Evolutionary conservation across 2,329 filamentous ascomycete genomes (phyloP).

Genomic region (Fusarium sp.): DNA sequence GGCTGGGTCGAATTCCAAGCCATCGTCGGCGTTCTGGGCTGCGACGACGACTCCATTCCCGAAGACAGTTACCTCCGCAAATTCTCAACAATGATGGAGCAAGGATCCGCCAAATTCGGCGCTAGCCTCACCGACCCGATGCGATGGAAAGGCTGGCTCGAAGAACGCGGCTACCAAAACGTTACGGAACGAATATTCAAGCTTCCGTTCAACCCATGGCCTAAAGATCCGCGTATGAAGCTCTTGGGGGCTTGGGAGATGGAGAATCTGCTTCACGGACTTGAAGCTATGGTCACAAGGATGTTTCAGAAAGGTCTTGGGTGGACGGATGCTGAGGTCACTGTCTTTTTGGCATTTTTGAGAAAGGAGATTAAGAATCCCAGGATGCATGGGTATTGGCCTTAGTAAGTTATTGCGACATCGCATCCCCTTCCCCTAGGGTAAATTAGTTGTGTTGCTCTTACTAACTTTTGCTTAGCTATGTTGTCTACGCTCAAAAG

Average conservation of each 20-base stretch:
- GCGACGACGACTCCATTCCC: conserved; percentile 41
- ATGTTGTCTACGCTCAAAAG: conserved; percentile 31
- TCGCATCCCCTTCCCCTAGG: rapidly evolving
- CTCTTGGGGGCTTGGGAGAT: conserved; percentile 56
- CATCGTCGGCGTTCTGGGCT: conserved; percentile 41
- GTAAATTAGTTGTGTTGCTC: rapidly evolving
- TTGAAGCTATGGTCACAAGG: conserved; percentile 50
- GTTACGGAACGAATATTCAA: conserved; percentile 60
- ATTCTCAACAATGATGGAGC: conserved; percentile 47
- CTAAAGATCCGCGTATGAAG: conserved; percentile 62
- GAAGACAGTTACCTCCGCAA: conserved; percentile 41
- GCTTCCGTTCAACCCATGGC: conserved; percentile 63
- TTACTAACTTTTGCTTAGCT: conserved; percentile 19
- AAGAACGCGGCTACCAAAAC: conserved; percentile 64
- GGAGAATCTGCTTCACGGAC: conserved; percentile 40
- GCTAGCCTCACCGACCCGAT: conserved; percentile 47
- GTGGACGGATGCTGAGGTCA: conserved; percentile 39
- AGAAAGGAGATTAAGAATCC: conserved; percentile 42
- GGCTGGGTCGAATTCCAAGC: conserved; percentile 43
- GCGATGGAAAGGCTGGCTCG: conserved; percentile 52
- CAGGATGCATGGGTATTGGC: conserved; percentile 41
- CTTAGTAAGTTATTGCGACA: conserved; percentile 29
- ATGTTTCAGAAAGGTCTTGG: conserved; percentile 49
- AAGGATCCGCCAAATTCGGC: conserved; percentile 46
- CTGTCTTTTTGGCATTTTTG: conserved; percentile 38